These are phyloP conservation scores for Botryotinia calthae DNA, from an alignment of 2,329 filamentous ascomycete species.

Conservation along the genomic window DNA sequence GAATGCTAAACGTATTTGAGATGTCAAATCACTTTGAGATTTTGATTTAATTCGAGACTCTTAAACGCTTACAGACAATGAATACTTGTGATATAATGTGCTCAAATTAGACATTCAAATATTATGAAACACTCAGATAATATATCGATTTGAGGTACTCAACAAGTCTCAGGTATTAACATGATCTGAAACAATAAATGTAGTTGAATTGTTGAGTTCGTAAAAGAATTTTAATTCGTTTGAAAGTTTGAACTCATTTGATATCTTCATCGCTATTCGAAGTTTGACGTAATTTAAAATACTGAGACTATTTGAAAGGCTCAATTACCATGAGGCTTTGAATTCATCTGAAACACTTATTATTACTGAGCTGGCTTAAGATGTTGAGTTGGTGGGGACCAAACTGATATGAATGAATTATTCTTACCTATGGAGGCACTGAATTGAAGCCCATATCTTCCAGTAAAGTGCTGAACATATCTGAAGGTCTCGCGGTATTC, in stretches of 20 bases:
- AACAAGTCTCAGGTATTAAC: not conserved
- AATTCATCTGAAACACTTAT: not conserved
- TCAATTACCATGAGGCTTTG: not conserved
- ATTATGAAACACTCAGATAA: not conserved
- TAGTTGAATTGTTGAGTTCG: not conserved
- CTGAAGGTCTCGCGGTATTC: not conserved
- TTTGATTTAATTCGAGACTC: not conserved
- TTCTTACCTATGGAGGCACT: not conserved
- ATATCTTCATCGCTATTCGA: not conserved
- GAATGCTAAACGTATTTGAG: not conserved
- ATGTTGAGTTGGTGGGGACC: not conserved
- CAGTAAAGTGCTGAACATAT: not conserved
- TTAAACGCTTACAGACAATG: not conserved
- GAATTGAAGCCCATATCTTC: not conserved
- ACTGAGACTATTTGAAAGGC: not conserved
- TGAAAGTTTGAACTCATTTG: not conserved
- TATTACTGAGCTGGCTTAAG: not conserved
- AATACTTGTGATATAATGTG: not conserved
- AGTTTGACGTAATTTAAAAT: not conserved
- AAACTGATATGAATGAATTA: not conserved
- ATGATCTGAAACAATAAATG: not conserved
- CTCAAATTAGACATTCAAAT: not conserved
- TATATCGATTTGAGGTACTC: not conserved
- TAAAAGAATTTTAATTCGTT: not conserved
- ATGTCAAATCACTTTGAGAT: not conserved